A percentile compares a stretch with the other conserved stretches of the same genome.
These are phyloP conservation scores for Stromatinia cepivora DNA, from an alignment of 2,329 filamentous ascomycete genomes.

Conservation along the genomic window DNA sequence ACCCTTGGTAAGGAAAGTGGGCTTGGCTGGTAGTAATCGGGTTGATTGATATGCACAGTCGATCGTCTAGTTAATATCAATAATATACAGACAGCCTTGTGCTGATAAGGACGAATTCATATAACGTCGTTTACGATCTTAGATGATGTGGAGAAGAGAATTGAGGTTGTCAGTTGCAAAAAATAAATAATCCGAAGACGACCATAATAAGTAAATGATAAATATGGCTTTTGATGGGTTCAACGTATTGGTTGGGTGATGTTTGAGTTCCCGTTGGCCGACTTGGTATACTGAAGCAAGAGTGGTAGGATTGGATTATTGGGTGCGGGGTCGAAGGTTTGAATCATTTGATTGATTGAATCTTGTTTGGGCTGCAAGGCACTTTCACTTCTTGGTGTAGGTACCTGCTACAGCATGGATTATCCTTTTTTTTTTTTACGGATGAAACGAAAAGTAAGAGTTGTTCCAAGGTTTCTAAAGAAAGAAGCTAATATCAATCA, in stretches of 20 bases:
- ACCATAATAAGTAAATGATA: not conserved
- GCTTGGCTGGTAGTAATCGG: not conserved
- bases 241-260: conserved; percentile 13
- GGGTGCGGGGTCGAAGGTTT: conserved; percentile 21
- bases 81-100: conserved; percentile 8
- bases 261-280: conserved; percentile 16
- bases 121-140: not conserved
- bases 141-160: not conserved
- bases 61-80: conserved; percentile 18
- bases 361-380: conserved; percentile 16
- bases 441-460: not conserved
- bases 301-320: conserved; percentile 18
- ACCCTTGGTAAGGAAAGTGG: not conserved
- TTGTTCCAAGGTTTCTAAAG: not conserved
- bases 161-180: not conserved
- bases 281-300: conserved; percentile 8
- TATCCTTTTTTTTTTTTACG: not conserved
- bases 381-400: not conserved
- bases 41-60: conserved; percentile 20
- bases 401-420: not conserved
- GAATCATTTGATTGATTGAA: conserved; percentile 3
- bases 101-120: not conserved
- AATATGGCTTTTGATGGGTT: not conserved
- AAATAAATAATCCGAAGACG: not conserved
- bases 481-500: not conserved